These are phyloP conservation scores for Erysimum cheiri DNA, from an alignment of 441 rosid species.

Conservation along the genomic window DNA sequence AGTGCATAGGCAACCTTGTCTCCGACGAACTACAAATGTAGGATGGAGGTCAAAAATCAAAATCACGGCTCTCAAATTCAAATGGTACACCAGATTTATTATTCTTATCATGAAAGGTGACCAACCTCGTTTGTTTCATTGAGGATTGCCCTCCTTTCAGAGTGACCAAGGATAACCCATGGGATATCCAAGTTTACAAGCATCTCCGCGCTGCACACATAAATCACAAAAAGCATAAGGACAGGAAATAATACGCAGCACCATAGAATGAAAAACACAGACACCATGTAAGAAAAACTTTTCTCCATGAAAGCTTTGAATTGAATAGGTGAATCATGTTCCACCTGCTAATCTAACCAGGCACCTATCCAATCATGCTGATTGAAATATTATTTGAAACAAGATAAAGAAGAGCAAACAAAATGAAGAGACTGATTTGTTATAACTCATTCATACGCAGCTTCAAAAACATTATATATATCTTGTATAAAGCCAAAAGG, in stretches of 20 bases:
- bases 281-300: too few relatives aligned
- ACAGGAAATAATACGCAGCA: not conserved
- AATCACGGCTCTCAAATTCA: not conserved
- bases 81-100: not conserved
- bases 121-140: constrained; percentile 64
- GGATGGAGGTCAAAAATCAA: constrained; percentile 21
- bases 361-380: not conserved
- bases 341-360: not conserved
- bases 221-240: constrained; percentile 14
- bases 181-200: constrained; percentile 64
- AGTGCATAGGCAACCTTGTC: constrained; percentile 81
- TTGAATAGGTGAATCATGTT: not conserved
- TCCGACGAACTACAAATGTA: constrained; percentile 59
- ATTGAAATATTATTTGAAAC: not conserved
- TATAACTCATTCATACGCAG: not conserved
- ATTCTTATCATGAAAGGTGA: constrained; percentile 7
- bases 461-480: not conserved
- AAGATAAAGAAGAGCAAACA: not conserved
- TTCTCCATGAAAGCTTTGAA: not conserved
- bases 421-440: not conserved
- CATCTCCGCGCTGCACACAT: constrained; percentile 67
- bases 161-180: constrained; percentile 85
- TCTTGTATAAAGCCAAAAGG: not conserved
- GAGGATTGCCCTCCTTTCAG: constrained; percentile 67
- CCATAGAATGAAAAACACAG: not conserved